phyloP scores from a whole-genome alignment of 768 basidiomycete genomes.

The Tricholoma furcatifolium region DNA sequence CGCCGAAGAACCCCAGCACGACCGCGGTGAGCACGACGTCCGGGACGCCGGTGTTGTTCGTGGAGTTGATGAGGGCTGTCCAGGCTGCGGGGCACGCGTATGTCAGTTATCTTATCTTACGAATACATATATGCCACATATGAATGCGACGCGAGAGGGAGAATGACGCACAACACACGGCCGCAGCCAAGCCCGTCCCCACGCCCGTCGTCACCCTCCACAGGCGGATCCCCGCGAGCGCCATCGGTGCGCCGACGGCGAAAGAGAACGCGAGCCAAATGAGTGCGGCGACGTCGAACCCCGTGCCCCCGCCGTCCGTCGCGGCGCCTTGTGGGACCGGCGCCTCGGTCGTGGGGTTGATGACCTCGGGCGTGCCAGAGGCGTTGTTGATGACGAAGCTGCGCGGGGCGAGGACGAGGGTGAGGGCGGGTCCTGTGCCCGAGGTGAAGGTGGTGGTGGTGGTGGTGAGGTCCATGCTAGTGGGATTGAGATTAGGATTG shows the following conservation, averaged over 20 bases:
- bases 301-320: conserved; percentile 55
- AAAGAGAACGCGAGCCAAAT: conserved; percentile 60
- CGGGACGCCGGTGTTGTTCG: conserved; percentile 44
- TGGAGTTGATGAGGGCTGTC: conserved; percentile 60
- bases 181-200: conserved; percentile 49
- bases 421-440: background rate
- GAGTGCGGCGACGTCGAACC: conserved; percentile 46
- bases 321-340: conserved; percentile 52
- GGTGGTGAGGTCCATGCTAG: background rate
- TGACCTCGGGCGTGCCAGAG: conserved; percentile 41
- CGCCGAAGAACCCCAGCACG: conserved; percentile 45
- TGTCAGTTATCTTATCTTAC: too few species aligned
- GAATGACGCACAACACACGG: conserved; percentile 40
- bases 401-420: conserved; percentile 11
- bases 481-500: conserved; percentile 1
- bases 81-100: too few species aligned
- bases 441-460: conserved; percentile 3
- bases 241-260: conserved; percentile 50
- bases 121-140: too few species aligned
- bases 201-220: conserved; percentile 56
- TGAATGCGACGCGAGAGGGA: background rate
- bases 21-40: conserved; percentile 52
- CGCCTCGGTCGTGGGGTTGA: conserved; percentile 42
- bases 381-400: conserved; percentile 24
- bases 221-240: conserved; percentile 55